These are phyloP conservation scores for Coprinopsis marcescibilis DNA, from an alignment of 768 basidiomycete genomes.

Conservation along the genomic window DNA sequence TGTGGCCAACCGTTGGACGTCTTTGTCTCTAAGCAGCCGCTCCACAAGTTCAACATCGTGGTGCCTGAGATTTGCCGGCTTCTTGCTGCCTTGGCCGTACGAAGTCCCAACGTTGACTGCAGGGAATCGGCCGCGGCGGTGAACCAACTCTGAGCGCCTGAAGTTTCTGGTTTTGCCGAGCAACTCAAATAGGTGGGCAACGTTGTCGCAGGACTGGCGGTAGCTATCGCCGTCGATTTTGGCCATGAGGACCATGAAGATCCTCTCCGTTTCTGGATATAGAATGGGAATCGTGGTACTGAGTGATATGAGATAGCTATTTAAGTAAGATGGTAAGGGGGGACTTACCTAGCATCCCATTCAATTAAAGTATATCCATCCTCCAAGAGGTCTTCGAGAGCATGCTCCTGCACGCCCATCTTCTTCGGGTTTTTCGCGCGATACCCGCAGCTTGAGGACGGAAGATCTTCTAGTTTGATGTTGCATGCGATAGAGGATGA, in stretches of 20 bases:
- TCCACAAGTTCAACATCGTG: background rate
- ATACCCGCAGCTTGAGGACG: background rate
- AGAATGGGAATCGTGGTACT: background rate
- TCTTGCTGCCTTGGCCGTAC: background rate
- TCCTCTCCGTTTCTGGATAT: background rate
- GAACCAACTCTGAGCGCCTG: background rate
- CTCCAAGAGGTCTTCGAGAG: background rate
- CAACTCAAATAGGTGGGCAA: background rate
- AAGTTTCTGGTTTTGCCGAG: background rate
- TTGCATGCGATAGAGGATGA: background rate
- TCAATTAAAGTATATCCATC: background rate
- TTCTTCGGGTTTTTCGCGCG: background rate
- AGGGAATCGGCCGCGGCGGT: background rate
- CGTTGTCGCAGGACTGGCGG: background rate
- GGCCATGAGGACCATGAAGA: background rate
- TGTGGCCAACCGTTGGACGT: background rate
- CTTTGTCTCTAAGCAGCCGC: background rate
- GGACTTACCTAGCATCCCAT: background rate
- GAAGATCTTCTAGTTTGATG: background rate
- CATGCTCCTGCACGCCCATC: background rate
- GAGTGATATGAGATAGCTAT: background rate
- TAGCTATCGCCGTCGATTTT: background rate
- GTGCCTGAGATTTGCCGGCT: background rate
- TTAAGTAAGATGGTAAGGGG: background rate
- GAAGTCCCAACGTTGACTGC: background rate